phyloP scores from a whole-genome alignment of 2,329 filamentous ascomycete genomes.

The Zalaria obscura region DNA sequence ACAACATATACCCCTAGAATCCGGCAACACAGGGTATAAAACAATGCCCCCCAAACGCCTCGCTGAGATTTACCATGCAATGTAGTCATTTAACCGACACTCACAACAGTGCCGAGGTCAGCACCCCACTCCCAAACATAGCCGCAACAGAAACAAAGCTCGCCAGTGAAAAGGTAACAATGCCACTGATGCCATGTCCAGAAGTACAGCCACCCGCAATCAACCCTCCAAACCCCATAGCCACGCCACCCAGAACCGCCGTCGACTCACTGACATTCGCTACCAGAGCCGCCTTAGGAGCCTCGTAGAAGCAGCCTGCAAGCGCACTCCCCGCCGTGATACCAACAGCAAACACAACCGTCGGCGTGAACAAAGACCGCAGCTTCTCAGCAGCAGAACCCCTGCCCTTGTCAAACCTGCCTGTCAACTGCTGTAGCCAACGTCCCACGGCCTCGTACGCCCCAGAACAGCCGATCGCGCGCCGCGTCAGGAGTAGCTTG shows the following conservation, averaged over 20 bases:
- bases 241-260: conserved; percentile 39
- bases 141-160: conserved; percentile 47
- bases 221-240: conserved; percentile 46
- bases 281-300: too few relatives aligned
- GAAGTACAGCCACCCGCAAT: conserved; percentile 54
- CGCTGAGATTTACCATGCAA: too few relatives aligned
- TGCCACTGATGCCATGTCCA: conserved; percentile 54
- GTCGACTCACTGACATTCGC: conserved; percentile 3
- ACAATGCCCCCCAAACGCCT: too few relatives aligned
- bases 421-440: conserved; percentile 11
- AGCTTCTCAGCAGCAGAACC: too few relatives aligned
- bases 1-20: too few relatives aligned
- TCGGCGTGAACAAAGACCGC: conserved; percentile 18
- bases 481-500: conserved; percentile 38
- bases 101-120: background rate
- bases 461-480: conserved; percentile 46
- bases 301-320: conserved; percentile 10
- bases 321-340: conserved; percentile 33
- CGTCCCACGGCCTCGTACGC: conserved; percentile 48
- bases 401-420: too few relatives aligned
- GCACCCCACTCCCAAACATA: conserved; percentile 42
- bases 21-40: too few relatives aligned
- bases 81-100: too few relatives aligned
- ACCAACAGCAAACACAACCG: conserved; percentile 39
- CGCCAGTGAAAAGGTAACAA: conserved; percentile 46